A percentile compares a stretch with the other conserved stretches of the same genome.
phyloP scores from a whole-genome alignment of 345 rosid genomes.

The Syzygium aromaticum region DNA sequence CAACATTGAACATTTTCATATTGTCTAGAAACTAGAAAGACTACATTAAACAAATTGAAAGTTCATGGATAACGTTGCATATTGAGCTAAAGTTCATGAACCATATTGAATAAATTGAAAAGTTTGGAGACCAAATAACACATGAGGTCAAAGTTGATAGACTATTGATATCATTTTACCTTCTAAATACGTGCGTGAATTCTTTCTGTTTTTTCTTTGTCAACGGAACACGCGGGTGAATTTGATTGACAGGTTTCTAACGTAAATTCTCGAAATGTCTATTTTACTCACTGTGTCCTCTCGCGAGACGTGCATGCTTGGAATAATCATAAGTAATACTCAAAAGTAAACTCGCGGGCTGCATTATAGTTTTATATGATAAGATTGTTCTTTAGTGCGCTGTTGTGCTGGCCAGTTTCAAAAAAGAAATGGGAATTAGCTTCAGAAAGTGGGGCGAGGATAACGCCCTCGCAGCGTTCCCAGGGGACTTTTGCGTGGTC shows the following conservation, averaged over 20 bases:
- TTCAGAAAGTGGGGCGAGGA: background rate
- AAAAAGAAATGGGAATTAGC: background rate
- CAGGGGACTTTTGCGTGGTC: background rate
- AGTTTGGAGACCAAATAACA: too few relatives aligned
- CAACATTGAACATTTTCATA: too few relatives aligned
- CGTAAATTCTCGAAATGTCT: background rate
- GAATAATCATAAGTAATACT: background rate
- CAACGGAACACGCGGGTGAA: too few relatives aligned
- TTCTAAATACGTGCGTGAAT: background rate
- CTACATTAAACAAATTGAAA: too few relatives aligned
- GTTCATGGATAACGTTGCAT: too few relatives aligned
- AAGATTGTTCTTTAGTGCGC: background rate
- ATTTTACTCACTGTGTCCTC: background rate
- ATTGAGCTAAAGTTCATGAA: too few relatives aligned
- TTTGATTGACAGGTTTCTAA: background rate
- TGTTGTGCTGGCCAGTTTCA: background rate
- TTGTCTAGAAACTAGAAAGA: too few relatives aligned
- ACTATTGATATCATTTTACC: too few relatives aligned
- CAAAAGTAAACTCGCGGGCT: background rate
- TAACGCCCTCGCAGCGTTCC: background rate
- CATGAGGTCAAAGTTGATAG: too few relatives aligned
- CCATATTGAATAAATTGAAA: too few relatives aligned
- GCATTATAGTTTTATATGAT: background rate
- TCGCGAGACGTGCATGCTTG: background rate
- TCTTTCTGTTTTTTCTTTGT: too few relatives aligned